Conservation (phyloP, 805 yeast species). For the Nakazawaea siamensis region DNA sequence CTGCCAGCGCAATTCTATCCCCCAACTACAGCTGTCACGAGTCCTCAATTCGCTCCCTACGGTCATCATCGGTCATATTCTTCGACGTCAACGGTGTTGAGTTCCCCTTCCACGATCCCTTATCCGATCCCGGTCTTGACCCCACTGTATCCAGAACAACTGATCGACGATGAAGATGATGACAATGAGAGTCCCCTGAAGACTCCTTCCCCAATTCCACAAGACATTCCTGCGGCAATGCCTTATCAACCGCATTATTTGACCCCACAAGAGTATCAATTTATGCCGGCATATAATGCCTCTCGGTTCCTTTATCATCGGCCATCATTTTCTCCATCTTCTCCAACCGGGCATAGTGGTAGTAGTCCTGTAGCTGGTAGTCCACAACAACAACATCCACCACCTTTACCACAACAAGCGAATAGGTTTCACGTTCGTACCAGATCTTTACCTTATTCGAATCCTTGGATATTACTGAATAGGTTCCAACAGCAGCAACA, state of each 20-base stretch:
- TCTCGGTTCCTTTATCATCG: no score
- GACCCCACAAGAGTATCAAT: no score
- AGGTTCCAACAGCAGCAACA: slow-evolving; percentile 3
- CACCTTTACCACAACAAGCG: no score
- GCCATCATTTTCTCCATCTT: no score
- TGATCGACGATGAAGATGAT: not conserved
- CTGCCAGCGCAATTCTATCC: not conserved
- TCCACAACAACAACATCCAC: no score
- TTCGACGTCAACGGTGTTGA: not conserved
- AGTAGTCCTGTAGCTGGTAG: no score
- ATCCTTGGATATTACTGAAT: slow-evolving; percentile 3
- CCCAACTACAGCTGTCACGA: not conserved
- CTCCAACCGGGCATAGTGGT: no score
- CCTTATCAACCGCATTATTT: no score
- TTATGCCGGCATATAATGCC: no score
- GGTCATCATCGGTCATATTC: slow-evolving; percentile 1
- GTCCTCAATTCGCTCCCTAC: not conserved
- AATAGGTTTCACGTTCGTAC: no score
- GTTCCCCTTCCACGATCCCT: not conserved
- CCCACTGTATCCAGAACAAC: not conserved
- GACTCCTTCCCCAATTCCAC: not conserved
- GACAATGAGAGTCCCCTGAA: not conserved
- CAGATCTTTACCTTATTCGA: slow-evolving; percentile 4
- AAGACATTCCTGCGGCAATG: no score
- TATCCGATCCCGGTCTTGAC: not conserved